Base-by-base conservation (phyloP, 148 eudicot species). In the Hydrangea macrophylla region DNA sequence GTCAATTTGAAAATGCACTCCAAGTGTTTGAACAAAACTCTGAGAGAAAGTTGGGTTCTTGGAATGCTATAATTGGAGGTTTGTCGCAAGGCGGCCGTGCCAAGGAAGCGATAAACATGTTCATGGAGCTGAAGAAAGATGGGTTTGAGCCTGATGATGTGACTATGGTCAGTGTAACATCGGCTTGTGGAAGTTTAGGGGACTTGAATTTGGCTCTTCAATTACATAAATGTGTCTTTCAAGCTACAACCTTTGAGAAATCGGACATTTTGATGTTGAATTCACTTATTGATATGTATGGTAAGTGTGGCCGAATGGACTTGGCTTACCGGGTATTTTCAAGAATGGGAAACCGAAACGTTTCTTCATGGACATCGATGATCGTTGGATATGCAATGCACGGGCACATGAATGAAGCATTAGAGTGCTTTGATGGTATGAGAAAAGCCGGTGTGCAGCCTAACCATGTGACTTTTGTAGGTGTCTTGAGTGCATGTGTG, bases 271-370 rank as follows among this genome's bases (percentile, higher is more conserved):
- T 81, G 79, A 85, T 89, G 93, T 59, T 79, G 75, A 89, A 92
- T 80, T 84, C 93, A 1, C 72, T 92, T 5, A 65, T 90, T 51
- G 91, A 92, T 67, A 80, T 84, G 90, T 92, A 89, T 72, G 91
- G 89, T 9, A 92, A 92, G 67, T 92, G 98, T 76, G 98, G 96
- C 50, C 68, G 87, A 71, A 86, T 92, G 96, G 93, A 92, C 62
- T 74, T 85, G 48, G 90, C 98, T 25, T 44, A 73, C 55, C 67
- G 32, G 75, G 91, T 90, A 27, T 92, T 92, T 45, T 68, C 61
- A 13, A 32, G 70, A 42, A 92, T 92, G 91, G 64, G 58, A 20
- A 71, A 73, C 66, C 66, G 71, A 27, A 92, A 84, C 35, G 93
- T 90, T 55, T 87, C 91, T 0, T 92, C 98, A 0, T 92, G 96